Conservation (phyloP, 345 rosid genomes). For the Adansonia digitata region DNA sequence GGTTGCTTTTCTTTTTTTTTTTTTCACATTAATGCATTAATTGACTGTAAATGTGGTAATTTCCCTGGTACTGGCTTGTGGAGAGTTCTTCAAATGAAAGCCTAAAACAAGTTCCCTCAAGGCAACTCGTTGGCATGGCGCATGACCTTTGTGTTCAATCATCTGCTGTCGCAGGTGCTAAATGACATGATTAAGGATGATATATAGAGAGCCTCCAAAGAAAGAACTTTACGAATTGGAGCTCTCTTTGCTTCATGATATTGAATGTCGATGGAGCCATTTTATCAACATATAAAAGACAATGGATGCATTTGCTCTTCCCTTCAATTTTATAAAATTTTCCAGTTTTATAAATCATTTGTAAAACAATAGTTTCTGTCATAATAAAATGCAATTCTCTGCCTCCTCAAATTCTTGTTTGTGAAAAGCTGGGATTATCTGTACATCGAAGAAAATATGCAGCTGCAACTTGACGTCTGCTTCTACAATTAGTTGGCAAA, state of each 20-base stretch:
- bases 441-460: not conserved
- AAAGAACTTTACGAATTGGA: slow-evolving; percentile 73
- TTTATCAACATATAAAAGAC: slow-evolving; percentile 57
- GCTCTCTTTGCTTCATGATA: slow-evolving; percentile 63
- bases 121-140: not conserved
- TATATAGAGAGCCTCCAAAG: slow-evolving; percentile 62
- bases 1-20: no score
- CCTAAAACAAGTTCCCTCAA: not conserved
- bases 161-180: slow-evolving; percentile 43
- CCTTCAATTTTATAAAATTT: no score
- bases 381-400: not conserved
- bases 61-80: no score
- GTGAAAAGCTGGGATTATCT: not conserved
- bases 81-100: not conserved
- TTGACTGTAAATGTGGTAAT: not conserved
- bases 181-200: slow-evolving; percentile 76
- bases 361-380: not conserved
- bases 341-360: not conserved
- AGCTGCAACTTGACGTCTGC: not conserved
- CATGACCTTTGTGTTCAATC: not conserved
- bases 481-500: no score
- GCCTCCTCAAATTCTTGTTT: not conserved
- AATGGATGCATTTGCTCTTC: slow-evolving; percentile 88
- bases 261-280: slow-evolving; percentile 87
- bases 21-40: not conserved